phyloP scores from a whole-genome alignment of 805 yeast genomes.

The Hanseniaspora thailandica region DNA sequence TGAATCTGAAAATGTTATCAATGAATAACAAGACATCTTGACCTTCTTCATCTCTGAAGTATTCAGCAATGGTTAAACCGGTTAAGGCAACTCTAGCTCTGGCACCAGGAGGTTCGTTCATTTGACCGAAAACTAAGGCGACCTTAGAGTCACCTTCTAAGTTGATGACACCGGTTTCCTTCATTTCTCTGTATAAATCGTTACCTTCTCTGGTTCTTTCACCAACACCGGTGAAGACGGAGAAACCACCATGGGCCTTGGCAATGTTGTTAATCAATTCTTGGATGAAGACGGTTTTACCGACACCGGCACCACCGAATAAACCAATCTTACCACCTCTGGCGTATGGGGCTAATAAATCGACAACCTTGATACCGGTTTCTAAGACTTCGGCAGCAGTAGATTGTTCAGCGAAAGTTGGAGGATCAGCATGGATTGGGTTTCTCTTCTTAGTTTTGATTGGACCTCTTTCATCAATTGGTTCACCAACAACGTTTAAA shows the following conservation, averaged over 20 bases:
- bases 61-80: slow-evolving; percentile 99
- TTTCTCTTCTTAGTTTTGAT: slow-evolving; percentile 81
- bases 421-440: slow-evolving; percentile 99
- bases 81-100: slow-evolving; percentile 99
- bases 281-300: slow-evolving; percentile 98
- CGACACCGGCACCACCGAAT: slow-evolving; percentile 99
- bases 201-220: slow-evolving; percentile 99
- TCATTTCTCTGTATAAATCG: slow-evolving; percentile 99
- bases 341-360: slow-evolving; percentile 97
- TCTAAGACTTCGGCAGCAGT: slow-evolving; percentile 96
- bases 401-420: slow-evolving; percentile 90
- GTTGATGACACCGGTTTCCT: slow-evolving; percentile 99
- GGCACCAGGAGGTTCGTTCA: slow-evolving; percentile 99
- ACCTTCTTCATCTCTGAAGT: slow-evolving; percentile 99
- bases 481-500: slow-evolving; percentile 97
- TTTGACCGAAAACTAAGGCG: slow-evolving; percentile 98
- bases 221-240: slow-evolving; percentile 99
- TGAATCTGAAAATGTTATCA: slow-evolving; percentile 99
- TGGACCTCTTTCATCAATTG: slow-evolving; percentile 99
- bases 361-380: slow-evolving; percentile 99
- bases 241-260: slow-evolving; percentile 99
- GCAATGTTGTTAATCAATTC: slow-evolving; percentile 99
- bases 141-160: slow-evolving; percentile 99
- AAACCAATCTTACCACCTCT: slow-evolving; percentile 99
- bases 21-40: slow-evolving; percentile 98